Evolutionary conservation across 768 basidiomycete species (phyloP).

Genomic region (Lactarius pseudohatsudake): DNA sequence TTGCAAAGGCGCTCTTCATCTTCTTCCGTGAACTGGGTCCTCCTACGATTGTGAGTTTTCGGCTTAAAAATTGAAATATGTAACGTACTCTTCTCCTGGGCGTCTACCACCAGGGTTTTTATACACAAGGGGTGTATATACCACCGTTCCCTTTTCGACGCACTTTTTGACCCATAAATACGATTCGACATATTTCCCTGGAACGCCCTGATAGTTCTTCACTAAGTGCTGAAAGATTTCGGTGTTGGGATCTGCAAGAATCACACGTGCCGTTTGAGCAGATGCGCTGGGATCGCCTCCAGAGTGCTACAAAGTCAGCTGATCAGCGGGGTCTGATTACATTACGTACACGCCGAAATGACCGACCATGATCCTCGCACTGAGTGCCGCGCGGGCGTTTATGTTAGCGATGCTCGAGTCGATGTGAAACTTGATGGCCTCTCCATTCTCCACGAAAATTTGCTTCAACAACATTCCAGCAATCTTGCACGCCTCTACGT

Average conservation of each 20-base stretch:
- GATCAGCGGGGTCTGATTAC: background rate
- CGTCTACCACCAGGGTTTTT: conserved; percentile 83
- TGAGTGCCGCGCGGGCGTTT: conserved; percentile 65
- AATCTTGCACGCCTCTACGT: conserved; percentile 83
- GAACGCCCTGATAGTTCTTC: conserved; percentile 65
- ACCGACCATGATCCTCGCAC: conserved; percentile 66
- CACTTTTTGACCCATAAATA: conserved; percentile 85
- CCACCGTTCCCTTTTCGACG: conserved; percentile 61
- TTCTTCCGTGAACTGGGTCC: conserved; percentile 74
- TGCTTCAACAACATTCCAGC: conserved; percentile 71
- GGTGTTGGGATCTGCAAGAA: conserved; percentile 78
- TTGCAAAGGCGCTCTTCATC: conserved; percentile 73
- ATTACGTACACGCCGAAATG: conserved; percentile 18
- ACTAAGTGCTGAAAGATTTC: conserved; percentile 74
- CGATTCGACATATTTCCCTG: conserved; percentile 76
- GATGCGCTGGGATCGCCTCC: conserved; percentile 76
- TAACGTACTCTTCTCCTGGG: conserved; percentile 73
- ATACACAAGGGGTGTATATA: conserved; percentile 75
- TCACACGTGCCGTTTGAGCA: conserved; percentile 68
- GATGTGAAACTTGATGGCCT: conserved; percentile 73
- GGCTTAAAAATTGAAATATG: background rate
- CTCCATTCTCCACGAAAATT: conserved; percentile 67
- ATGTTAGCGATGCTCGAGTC: conserved; percentile 78
- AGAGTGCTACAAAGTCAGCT: conserved; percentile 55
- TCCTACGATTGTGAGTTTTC: conserved; percentile 41